Percentiles rank a stretch among this genome's conserved stretches.
phyloP scores from a whole-genome alignment of 495 filamentous ascomycete genomes.

The Trichoderma parareesei region DNA sequence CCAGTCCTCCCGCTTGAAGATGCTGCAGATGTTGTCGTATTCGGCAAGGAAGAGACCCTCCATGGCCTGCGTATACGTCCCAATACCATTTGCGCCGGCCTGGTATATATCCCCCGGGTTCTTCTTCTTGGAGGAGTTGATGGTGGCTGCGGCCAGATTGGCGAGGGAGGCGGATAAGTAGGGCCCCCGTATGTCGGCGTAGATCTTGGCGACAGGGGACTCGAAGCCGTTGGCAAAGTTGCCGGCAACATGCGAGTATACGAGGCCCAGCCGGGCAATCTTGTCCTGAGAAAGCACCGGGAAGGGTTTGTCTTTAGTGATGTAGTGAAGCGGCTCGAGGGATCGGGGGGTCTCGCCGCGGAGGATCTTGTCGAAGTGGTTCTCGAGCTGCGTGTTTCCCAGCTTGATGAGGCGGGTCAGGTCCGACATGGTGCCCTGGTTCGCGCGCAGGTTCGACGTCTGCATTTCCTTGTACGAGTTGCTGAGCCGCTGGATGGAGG shows the following conservation, averaged over 20 bases:
- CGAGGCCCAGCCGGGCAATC: constrained; percentile 38
- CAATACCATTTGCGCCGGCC: constrained; percentile 88
- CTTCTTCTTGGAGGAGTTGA: constrained; percentile 79
- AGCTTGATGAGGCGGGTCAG: constrained; percentile 66
- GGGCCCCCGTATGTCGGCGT: constrained; percentile 74
- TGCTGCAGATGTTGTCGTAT: constrained; percentile 74
- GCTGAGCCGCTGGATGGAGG: constrained; percentile 79
- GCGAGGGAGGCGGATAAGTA: constrained; percentile 73
- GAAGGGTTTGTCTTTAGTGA: constrained; percentile 69
- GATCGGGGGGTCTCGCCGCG: constrained; percentile 57
- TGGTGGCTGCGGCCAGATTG: constrained; percentile 78
- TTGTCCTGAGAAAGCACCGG: constrained; percentile 42
- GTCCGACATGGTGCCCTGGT: constrained; percentile 80
- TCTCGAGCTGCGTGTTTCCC: constrained; percentile 75
- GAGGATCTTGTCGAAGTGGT: constrained; percentile 66
- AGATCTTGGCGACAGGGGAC: constrained; percentile 60
- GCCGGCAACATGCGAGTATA: constrained; percentile 40
- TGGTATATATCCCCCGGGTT: constrained; percentile 73
- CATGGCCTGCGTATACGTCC: constrained; percentile 77
- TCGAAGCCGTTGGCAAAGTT: constrained; percentile 31
- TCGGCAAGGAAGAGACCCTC: constrained; percentile 81
- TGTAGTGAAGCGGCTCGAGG: constrained; percentile 83
- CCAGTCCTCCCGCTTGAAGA: constrained; percentile 83
- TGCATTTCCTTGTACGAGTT: constrained; percentile 73
- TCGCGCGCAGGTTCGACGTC: constrained; percentile 78